phyloP scores from a whole-genome alignment of 2,329 filamentous ascomycete genomes.

The Trichoderma guizhouense region DNA sequence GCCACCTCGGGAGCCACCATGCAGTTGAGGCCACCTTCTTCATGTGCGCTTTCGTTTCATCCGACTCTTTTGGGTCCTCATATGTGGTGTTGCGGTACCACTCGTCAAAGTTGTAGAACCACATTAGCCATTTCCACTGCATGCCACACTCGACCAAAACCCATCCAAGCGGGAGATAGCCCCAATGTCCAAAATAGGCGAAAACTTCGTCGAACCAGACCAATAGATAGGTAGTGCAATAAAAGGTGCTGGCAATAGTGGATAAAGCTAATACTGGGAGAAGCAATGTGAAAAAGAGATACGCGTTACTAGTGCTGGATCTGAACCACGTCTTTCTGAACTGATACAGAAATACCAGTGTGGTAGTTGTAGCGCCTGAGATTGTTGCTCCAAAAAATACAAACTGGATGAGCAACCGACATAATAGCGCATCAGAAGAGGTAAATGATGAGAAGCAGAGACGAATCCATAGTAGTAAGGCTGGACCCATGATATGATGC shows the following conservation, averaged over 20 bases:
- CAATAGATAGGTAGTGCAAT: neutral
- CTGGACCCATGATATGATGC: slow-evolving; percentile 1
- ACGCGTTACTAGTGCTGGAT: neutral
- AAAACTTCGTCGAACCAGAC: neutral
- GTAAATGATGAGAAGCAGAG: neutral
- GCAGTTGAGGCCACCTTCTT: neutral
- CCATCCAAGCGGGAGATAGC: neutral
- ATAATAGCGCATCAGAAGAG: neutral
- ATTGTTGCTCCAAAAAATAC: neutral
- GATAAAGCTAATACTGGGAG: neutral
- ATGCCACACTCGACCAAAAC: neutral
- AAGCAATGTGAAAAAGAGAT: neutral
- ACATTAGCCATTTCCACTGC: slow-evolving; percentile 11
- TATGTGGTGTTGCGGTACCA: neutral
- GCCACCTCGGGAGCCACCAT: neutral
- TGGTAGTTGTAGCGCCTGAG: neutral
- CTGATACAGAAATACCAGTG: neutral
- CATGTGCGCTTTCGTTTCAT: neutral
- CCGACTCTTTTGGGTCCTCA: neutral
- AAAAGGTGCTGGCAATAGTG: neutral
- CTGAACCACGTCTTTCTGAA: neutral
- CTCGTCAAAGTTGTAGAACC: slow-evolving; percentile 4
- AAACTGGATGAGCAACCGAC: neutral
- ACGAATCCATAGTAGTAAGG: neutral
- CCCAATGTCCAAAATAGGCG: neutral